Base-by-base conservation (phyloP, 495 filamentous ascomycete species). In the Platismatia glauca region DNA sequence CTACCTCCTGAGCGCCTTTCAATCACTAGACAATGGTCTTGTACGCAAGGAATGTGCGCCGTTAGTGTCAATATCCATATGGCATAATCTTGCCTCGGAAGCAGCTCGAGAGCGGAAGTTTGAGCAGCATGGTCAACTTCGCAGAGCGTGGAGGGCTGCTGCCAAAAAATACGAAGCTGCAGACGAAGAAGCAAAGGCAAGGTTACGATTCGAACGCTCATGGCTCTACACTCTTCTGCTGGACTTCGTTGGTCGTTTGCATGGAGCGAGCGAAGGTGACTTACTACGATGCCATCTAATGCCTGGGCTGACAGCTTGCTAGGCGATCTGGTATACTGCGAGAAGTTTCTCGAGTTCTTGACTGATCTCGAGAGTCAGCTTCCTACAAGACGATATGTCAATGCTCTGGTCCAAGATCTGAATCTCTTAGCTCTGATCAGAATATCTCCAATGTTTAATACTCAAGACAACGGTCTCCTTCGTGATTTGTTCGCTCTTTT, bases 1-100 rank as follows among this genome's bases (percentile, higher is more conserved):
- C 18, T 96, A 95, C 72, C 82, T 96, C 62, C 91, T 96, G 59
- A 84, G 85, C 66, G 89, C 93, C 59, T 97, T 96, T 72, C 91
- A 96, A 74, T 96, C 91, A 29, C 82, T 97, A 22, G 94, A 99
- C 68, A 95, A 87, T 74, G 81, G 80, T 27, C 80, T 96, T 57
- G 88, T 97, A 35, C 83, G 94, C 55, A 97, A 95, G 70, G 93
- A 99, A 77, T 97, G 93, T 75, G 95, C 91, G 48, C 89, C 94
- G 15, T 78, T 99, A 44, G 93, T 99, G 48, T 91, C 90, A 1
- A 95, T 99, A 67, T 88, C 89, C 2, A 89, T 95, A 68, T 97
- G 94, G 94, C 89, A 96, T 67, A 93, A 95, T 68, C 75, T 99
- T 35, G 88, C 88, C 27, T 89, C 82, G 63, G 85, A 88, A 24